These are phyloP conservation scores for Ophiocordyceps camponoti-saundersi DNA, from an alignment of 2,329 filamentous ascomycete genomes.

Conservation along the genomic window DNA sequence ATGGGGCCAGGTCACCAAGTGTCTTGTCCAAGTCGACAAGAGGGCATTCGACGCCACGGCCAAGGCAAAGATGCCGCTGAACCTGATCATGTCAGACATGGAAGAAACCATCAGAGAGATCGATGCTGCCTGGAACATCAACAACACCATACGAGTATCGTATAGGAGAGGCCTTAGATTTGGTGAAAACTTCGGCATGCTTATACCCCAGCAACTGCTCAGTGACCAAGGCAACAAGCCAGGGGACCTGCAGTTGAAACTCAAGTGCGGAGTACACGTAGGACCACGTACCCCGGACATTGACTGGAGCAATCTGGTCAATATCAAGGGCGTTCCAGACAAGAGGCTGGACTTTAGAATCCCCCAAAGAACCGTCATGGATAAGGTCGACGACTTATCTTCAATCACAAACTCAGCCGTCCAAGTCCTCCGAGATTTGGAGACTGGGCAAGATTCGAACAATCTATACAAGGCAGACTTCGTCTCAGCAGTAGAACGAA, in stretches of 20 bases:
- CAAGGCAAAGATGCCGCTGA: no score
- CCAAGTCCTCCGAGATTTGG: background rate
- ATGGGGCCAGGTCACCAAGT: no score
- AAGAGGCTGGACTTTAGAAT: background rate
- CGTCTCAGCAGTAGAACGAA: background rate
- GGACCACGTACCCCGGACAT: background rate
- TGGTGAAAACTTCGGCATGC: background rate
- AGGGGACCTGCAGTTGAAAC: background rate
- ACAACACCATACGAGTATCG: background rate
- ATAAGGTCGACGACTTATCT: background rate
- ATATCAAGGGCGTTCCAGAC: background rate
- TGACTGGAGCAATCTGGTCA: background rate
- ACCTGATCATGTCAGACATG: no score
- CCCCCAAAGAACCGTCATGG: background rate
- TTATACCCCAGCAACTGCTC: background rate
- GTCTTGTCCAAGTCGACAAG: no score
- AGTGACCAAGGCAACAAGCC: background rate
- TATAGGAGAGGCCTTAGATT: background rate
- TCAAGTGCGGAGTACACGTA: background rate
- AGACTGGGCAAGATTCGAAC: background rate
- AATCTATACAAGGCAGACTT: background rate
- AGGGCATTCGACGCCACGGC: no score
- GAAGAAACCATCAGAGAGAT: background rate
- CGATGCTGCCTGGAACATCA: background rate
- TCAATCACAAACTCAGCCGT: background rate